phyloP scores from a whole-genome alignment of 768 basidiomycete species.

The Phanerodontia chrysosporium region DNA sequence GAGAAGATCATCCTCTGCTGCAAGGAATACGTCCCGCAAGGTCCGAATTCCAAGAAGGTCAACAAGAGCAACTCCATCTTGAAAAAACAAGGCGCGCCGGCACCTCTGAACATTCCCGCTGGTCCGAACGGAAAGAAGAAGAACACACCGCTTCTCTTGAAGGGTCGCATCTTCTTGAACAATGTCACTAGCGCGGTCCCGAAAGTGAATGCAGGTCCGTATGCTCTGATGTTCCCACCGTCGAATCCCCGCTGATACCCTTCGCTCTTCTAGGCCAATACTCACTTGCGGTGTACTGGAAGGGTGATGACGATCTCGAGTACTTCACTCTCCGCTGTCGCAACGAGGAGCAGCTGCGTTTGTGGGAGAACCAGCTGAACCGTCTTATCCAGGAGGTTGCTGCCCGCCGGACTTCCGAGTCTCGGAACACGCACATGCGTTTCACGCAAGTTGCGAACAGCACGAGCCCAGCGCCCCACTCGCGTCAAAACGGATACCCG shows the following conservation, averaged over 20 bases:
- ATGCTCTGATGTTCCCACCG: background rate
- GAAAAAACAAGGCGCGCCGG: slow-evolving; percentile 68
- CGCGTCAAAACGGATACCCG: slow-evolving; percentile 27
- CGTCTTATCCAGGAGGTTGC: slow-evolving; percentile 78
- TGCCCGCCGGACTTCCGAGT: slow-evolving; percentile 62
- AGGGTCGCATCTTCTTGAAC: slow-evolving; percentile 95
- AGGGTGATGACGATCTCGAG: slow-evolving; percentile 89
- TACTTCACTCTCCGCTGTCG: slow-evolving; percentile 93
- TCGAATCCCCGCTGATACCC: slow-evolving; percentile 9
- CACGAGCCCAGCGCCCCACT: slow-evolving; percentile 36
- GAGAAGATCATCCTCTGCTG: slow-evolving; percentile 99
- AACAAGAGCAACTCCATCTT: slow-evolving; percentile 85
- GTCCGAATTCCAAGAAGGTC: slow-evolving; percentile 59
- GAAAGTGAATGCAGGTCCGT: slow-evolving; percentile 59
- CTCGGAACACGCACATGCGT: slow-evolving; percentile 46
- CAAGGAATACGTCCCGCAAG: slow-evolving; percentile 74
- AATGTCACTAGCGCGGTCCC: slow-evolving; percentile 86
- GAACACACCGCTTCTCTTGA: slow-evolving; percentile 79
- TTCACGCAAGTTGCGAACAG: slow-evolving; percentile 43
- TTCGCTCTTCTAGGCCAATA: slow-evolving; percentile 42
- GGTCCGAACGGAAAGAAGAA: slow-evolving; percentile 63
- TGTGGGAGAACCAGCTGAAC: slow-evolving; percentile 90
- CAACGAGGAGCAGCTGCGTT: slow-evolving; percentile 85
- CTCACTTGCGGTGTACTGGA: slow-evolving; percentile 90
- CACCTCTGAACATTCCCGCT: slow-evolving; percentile 42